Percentiles rank a stretch among this genome's conserved stretches.
Evolutionary conservation across 164 flowering plant species (phyloP).

Genomic region (Paratinospora sagittata): DNA sequence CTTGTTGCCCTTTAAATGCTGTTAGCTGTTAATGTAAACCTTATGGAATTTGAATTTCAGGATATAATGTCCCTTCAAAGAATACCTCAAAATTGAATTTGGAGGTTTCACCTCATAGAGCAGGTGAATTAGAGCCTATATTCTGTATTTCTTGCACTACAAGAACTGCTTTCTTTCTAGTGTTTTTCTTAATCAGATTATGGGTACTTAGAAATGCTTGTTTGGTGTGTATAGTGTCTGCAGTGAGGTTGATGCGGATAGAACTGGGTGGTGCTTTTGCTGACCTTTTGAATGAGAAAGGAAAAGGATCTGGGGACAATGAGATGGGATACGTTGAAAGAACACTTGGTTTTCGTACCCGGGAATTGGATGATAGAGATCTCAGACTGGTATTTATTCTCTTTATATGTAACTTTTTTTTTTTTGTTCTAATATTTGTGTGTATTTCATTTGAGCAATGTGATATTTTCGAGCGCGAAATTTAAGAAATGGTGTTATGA

Average conservation of each 20-base stretch:
- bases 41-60: not conserved
- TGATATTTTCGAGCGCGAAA: not conserved
- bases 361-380: slow-evolving; percentile 68
- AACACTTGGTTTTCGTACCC: slow-evolving; percentile 78
- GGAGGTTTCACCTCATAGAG: slow-evolving; percentile 86
- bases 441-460: not conserved
- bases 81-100: slow-evolving; percentile 37
- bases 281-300: slow-evolving; percentile 78
- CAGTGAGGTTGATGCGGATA: slow-evolving; percentile 87
- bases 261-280: slow-evolving; percentile 91
- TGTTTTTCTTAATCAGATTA: not conserved
- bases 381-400: slow-evolving; percentile 60
- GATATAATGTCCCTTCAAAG: not conserved
- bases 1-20: not conserved
- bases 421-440: no score
- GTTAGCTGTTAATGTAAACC: not conserved
- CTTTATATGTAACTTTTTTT: not conserved
- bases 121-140: slow-evolving; percentile 38
- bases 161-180: not conserved
- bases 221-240: slow-evolving; percentile 50
- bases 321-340: slow-evolving; percentile 88
- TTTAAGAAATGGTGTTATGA: not conserved
- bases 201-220: not conserved
- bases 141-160: not conserved
- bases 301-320: slow-evolving; percentile 71